These are phyloP conservation scores for Ananas comosus DNA, from an alignment of 176 grass and related monocot species.

Conservation along the genomic window DNA sequence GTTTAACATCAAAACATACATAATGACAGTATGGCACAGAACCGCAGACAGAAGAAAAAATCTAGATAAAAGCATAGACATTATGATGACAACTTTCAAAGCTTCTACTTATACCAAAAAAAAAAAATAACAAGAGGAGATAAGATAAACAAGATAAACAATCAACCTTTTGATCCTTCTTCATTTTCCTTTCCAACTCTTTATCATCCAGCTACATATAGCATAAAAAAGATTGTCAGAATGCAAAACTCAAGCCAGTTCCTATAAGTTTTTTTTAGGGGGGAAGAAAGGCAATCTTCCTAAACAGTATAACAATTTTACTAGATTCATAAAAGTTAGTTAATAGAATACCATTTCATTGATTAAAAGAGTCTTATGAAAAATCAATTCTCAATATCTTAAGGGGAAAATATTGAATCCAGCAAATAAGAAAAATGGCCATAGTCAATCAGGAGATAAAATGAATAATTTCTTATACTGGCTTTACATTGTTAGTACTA, in stretches of 20 bases:
- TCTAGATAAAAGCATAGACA: no score
- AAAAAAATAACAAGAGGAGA: constrained; percentile 1
- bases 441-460: no score
- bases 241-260: not conserved
- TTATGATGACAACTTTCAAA: no score
- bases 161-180: constrained; percentile 54
- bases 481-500: no score
- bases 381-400: no score
- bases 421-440: not conserved
- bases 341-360: not conserved
- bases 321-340: not conserved
- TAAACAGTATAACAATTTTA: not conserved
- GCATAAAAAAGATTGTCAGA: not conserved
- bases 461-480: no score
- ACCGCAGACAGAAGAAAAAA: no score
- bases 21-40: no score
- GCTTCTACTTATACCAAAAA: not conserved
- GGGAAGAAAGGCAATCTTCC: not conserved
- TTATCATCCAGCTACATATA: constrained; percentile 34
- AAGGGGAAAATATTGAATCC: not conserved
- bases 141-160: not conserved
- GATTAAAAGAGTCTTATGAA: not conserved
- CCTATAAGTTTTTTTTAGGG: not conserved
- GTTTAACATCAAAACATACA: no score
- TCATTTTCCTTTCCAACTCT: constrained; percentile 49